Conservation (phyloP, 2,329 filamentous ascomycete species). For the Mariannaea elegans region DNA sequence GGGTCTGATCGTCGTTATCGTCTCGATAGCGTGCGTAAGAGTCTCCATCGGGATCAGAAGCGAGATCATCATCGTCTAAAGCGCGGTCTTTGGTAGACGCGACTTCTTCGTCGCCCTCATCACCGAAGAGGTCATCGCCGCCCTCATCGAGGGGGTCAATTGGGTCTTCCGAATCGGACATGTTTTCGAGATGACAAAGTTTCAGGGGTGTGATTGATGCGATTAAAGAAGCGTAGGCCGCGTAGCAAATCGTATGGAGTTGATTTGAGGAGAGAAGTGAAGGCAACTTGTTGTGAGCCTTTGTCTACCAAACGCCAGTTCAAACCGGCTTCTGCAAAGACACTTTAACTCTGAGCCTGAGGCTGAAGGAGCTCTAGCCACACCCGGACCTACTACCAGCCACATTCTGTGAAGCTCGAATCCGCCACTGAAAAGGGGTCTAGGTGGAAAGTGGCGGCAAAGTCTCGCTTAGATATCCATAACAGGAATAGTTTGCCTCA, state of each 20-base stretch:
- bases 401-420: constrained; percentile 6
- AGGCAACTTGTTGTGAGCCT: constrained; percentile 21
- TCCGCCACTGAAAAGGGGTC: constrained; percentile 17
- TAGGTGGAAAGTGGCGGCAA: constrained; percentile 27
- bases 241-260: background rate
- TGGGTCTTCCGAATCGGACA: constrained; percentile 67
- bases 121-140: constrained; percentile 70
- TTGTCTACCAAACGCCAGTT: constrained; percentile 1
- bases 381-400: constrained; percentile 14
- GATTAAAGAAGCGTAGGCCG: background rate
- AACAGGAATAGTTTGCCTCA: constrained; percentile 39
- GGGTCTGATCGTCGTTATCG: constrained; percentile 55
- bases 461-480: constrained; percentile 21
- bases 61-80: constrained; percentile 69
- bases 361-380: constrained; percentile 29
- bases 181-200: constrained; percentile 35
- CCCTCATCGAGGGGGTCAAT: constrained; percentile 63
- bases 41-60: constrained; percentile 59
- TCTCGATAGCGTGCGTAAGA: constrained; percentile 52
- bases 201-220: constrained; percentile 5
- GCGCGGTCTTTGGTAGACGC: constrained; percentile 69
- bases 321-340: background rate
- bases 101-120: constrained; percentile 66
- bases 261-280: constrained; percentile 12
- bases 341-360: constrained; percentile 21